Evolutionary conservation across 2,329 filamentous ascomycete genomes (phyloP), one percentile per base, ranked within the genome.

Genomic region (Fusarium sp.): DNA sequence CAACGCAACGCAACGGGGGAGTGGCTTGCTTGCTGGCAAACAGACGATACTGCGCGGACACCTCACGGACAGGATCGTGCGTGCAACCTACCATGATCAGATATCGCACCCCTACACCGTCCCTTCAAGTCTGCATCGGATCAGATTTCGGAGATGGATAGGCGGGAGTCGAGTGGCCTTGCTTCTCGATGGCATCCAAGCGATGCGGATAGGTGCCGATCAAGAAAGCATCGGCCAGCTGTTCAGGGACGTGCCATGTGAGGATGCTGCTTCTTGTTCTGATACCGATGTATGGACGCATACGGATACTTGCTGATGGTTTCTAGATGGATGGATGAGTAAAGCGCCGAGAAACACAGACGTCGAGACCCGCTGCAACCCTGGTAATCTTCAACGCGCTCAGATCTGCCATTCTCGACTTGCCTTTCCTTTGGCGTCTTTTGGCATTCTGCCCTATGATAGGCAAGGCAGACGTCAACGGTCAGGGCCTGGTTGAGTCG

Each of bases 171-270:
- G 18, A 42, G 70, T 22, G 62, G 62, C 70, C 60, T 58, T 62
- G 69, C 60, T 58, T 57, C 61, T 29, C 31, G 24, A 72, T 31
- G 34, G 47, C 61, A 57, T 63, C 24, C 66, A 62, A 73, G 63
- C 67, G 71, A 73, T 68, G 63, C 67, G 71, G 71, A 62, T 62
- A 71, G 61, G 35, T 65, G 71, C 68, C 71, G 72, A 74, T 74
- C 71, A 69, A 50, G 24, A 56, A 72, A 72, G 72, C 72, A 72
- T 66, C 71, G 68, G 68, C 72, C 72, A 74, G 66, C 68, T 74
- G 71, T 62, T 66, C 68, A 74, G 31, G 64, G 62, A 61, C 59
- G 45, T 69, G 61, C 58, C 65, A 63, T 62, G 22, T 68, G 45
- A n/a, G 16, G 29, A 24, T 37, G 37, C n/a, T 47, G 10, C 29